Conservation (phyloP, 495 filamentous ascomycete genomes). For the Endocarpon pusillum region DNA sequence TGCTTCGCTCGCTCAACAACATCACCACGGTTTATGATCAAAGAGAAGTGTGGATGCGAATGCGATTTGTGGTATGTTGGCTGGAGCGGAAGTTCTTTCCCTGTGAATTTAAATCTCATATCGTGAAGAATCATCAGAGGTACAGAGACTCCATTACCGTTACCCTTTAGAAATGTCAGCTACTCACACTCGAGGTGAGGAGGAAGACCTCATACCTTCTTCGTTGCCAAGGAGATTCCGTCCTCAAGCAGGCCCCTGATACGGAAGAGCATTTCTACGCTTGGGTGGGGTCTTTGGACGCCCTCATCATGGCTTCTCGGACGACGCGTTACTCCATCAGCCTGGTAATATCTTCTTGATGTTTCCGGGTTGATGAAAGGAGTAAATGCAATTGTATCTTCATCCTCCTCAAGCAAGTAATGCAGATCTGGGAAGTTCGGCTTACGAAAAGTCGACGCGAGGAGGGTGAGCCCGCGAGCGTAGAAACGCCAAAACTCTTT, state of each 20-base stretch:
- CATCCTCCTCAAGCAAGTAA: slow-evolving; percentile 66
- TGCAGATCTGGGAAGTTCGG: slow-evolving; percentile 36
- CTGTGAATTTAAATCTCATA: too few relatives aligned
- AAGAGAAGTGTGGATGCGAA: too few relatives aligned
- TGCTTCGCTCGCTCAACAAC: slow-evolving; percentile 20
- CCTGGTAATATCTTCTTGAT: slow-evolving; percentile 29
- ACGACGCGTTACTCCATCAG: too few relatives aligned
- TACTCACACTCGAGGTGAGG: too few relatives aligned
- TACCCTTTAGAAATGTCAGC: too few relatives aligned
- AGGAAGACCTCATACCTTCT: too few relatives aligned
- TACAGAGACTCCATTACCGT: too few relatives aligned
- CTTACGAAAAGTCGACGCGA: slow-evolving; percentile 42
- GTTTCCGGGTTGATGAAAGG: slow-evolving; percentile 39
- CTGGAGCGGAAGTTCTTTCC: too few relatives aligned
- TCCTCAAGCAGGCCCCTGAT: slow-evolving; percentile 51
- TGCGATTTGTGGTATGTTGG: too few relatives aligned
- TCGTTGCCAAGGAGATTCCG: slow-evolving; percentile 38
- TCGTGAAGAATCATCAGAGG: too few relatives aligned
- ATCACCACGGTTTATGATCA: slow-evolving; percentile 31
- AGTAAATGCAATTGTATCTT: slow-evolving; percentile 54
- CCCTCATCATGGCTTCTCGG: too few relatives aligned
- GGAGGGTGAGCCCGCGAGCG: slow-evolving; percentile 44
- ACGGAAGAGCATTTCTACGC: slow-evolving; percentile 54
- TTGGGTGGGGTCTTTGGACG: slow-evolving; percentile 41
- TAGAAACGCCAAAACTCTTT: slow-evolving; percentile 59